Percentiles rank a stretch among this genome's conserved stretches.
Conservation (phyloP, 345 rosid genomes). For the Cardamine chenopodiifolia region DNA sequence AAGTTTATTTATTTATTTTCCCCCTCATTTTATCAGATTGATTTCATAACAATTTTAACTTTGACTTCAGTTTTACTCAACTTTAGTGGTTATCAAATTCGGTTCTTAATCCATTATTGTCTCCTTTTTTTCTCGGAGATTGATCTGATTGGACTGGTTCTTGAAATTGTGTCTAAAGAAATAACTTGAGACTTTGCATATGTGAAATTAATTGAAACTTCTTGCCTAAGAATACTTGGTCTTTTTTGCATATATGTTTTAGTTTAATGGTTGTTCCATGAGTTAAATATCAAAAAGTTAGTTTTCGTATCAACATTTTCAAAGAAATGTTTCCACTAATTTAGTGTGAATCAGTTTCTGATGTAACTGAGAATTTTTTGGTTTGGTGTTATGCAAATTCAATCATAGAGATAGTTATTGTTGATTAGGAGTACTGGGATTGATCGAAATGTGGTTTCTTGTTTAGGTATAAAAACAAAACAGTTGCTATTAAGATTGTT, state of each 20-base stretch:
- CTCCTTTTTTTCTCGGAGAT: neutral
- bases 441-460: conserved; percentile 16
- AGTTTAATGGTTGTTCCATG: neutral
- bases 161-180: neutral
- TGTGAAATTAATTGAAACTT: too few relatives aligned
- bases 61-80: conserved; percentile 6
- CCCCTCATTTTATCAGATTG: neutral
- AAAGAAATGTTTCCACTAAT: neutral
- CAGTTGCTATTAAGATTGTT: conserved; percentile 84
- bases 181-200: neutral
- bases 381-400: neutral
- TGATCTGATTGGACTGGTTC: conserved; percentile 29
- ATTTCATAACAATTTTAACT: neutral
- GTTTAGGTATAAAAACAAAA: conserved; percentile 74
- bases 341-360: conserved; percentile 1
- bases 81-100: too few relatives aligned
- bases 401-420: neutral
- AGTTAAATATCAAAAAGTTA: neutral
- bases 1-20: conserved; percentile 48
- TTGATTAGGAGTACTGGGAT: neutral
- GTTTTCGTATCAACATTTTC: neutral
- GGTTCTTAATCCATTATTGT: neutral
- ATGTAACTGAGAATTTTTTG: neutral
- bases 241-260: too few relatives aligned
- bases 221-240: too few relatives aligned